Evolutionary conservation across 768 basidiomycete genomes (phyloP), one percentile per base, ranked within the genome.

Genomic region (Suillus plorans): DNA sequence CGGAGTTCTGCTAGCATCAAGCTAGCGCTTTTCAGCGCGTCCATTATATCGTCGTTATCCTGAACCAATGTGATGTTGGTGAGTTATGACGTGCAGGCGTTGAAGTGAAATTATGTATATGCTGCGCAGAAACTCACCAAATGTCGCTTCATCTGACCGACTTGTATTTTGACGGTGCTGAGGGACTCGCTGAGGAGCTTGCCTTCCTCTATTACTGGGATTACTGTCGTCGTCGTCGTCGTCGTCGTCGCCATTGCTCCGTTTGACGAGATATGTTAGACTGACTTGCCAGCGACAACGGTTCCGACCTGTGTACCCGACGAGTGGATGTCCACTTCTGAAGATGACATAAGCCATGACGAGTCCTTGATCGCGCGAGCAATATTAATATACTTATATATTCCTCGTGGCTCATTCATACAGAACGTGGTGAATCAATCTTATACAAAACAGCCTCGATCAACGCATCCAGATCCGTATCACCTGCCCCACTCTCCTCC

Each of bases 41-140:
- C 97, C 97, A 99, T 99, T 67, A 99, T 89, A 73, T 95, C 92
- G 80, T 99, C 97, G 69, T 88, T 79, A 76, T 99, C 94, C 95
- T 97, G 58, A 20, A 44, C 18, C 42, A 20, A 20, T 18, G 18
- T 16, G 12, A 42, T 20, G 25, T 59, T 20, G 42, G 25, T 34
- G 55, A 36, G 47, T n/a, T 47, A 34, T 16, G 20, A 39, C 5
- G 9, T 67, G 41, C 36, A 39, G 37, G 59, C 61, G 22, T 10
- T 9, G 22, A 25, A 39, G 13, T 5, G 22, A 57, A 50, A 34
- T 36, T 39, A 20, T 59, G 58, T 57, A 58, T 25, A 42, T 42
- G 41, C 60, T 59, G 37, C 37, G 66, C 50, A 59, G 53, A 56
- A 31, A 81, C 88, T 71, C 76, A 94, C 95, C 63, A 97, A 85